phyloP scores from a whole-genome alignment of 345 rosid species.

The Nephelium lappaceum region DNA sequence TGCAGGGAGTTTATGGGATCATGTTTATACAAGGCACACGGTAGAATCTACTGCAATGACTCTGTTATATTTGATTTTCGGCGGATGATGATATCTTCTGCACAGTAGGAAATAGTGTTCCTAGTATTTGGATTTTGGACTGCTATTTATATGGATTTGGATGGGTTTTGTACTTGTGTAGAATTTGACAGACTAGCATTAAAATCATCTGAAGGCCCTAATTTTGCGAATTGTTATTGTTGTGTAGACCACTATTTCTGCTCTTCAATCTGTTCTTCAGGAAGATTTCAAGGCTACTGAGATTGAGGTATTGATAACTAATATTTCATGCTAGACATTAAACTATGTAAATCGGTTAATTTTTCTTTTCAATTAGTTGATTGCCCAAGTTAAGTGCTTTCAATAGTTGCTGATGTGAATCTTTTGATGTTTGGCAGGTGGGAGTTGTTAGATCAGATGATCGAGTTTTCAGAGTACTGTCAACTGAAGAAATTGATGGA shows the following conservation, averaged over 20 bases:
- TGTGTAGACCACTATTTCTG: constrained; percentile 74
- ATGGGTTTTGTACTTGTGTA: background rate
- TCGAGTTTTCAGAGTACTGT: constrained; percentile 56
- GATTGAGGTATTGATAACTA: constrained; percentile 61
- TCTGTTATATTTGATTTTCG: background rate
- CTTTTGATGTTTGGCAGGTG: constrained; percentile 49
- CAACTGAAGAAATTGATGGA: constrained; percentile 75
- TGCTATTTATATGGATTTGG: background rate
- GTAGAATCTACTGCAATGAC: background rate
- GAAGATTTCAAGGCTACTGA: constrained; percentile 96
- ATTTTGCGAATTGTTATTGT: constrained; percentile 12
- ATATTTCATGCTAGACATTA: background rate
- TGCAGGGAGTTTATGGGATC: background rate
- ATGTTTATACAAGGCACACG: too few species aligned
- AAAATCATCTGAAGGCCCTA: background rate
- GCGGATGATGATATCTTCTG: background rate
- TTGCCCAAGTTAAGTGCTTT: background rate
- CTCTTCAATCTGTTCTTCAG: constrained; percentile 85
- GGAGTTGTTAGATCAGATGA: constrained; percentile 75
- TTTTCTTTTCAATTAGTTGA: background rate
- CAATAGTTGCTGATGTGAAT: background rate
- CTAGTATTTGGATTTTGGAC: background rate
- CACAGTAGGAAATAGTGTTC: background rate
- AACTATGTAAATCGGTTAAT: background rate
- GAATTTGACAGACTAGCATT: background rate